These are phyloP conservation scores for Syzygium syzygioides DNA, from an alignment of 441 rosid species.

Conservation along the genomic window DNA sequence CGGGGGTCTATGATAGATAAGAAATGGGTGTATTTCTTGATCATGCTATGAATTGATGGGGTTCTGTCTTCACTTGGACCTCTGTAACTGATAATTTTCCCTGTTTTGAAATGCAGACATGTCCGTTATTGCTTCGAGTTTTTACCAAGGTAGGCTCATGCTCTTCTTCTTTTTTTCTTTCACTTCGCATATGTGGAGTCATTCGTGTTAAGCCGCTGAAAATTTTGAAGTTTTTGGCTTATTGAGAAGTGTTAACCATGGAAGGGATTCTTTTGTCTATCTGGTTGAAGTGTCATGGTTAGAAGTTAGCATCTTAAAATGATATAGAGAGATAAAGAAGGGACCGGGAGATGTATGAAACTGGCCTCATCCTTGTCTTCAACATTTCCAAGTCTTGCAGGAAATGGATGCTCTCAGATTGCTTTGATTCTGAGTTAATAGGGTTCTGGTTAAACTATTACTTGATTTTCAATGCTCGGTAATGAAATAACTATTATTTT, in stretches of 20 bases:
- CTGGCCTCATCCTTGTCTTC: not conserved
- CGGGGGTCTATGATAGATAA: not conserved
- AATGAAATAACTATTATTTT: not conserved
- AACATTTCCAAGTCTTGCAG: not conserved
- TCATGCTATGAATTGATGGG: not conserved
- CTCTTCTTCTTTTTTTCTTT: not conserved
- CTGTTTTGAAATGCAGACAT: conserved; percentile 47
- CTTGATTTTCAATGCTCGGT: not conserved
- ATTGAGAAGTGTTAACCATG: not conserved
- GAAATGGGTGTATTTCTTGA: not conserved
- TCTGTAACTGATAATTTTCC: not conserved
- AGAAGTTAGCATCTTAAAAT: not conserved
- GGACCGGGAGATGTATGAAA: not conserved
- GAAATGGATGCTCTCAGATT: not conserved
- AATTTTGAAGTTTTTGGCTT: not conserved
- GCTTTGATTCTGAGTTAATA: not conserved
- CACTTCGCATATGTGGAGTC: not conserved
- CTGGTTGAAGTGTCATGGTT: not conserved
- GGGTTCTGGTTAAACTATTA: not conserved
- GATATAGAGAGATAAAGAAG: not conserved
- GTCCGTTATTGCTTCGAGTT: conserved; percentile 91
- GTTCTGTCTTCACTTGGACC: not conserved
- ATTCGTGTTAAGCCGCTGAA: too few relatives aligned
- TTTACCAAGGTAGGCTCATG: conserved; percentile 71
- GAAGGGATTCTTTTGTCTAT: not conserved